Evolutionary conservation across 768 basidiomycete genomes (phyloP), one percentile per base, ranked within the genome.

Genomic region (Russula griseocarnosa): DNA sequence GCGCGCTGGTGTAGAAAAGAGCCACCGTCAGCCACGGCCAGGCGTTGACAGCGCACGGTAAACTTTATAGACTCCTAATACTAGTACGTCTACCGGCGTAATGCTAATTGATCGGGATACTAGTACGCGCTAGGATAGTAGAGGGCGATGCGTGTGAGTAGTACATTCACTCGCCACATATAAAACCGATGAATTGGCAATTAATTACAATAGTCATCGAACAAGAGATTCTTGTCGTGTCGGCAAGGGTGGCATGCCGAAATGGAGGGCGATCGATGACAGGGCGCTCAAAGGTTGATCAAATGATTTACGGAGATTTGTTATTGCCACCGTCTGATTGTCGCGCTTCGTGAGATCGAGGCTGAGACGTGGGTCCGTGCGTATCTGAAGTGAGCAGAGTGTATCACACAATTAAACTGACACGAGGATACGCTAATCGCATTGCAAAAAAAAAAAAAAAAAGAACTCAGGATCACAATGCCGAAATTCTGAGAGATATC

Each of bases 261-360:
- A 32, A 30, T 42, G 1, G 30, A 20, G 22, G 36, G n/a, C 13
- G 44, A 63, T 52, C 24, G 34, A 63, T 36, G 40, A 46, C 32
- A 36, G 34, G 51, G 52, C 53, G 38, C 52, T 7, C 49, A 32
- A 30, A 54, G 46, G 52, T 28, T 52, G 42, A 46, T 63, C 52
- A 54, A 26, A 20, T 49, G 52, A 54, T 58, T 40, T 20, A 28
- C 52, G 46, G 47, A 55, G 20, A 40, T 62, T 28, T 5, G 47
- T 20, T 44, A 40, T 49, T 34, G 50, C 22, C 24, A 10, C 34
- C 32, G 38, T 10, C 20, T 26, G 47, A 36, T 50, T 56, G 54
- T 40, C 47, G 26, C 14, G 5, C 32, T 55, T 44, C 34, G 14
- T 16, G 42, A n/a, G 20, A 24, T 32, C 18, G 3, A 32, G 51